phyloP scores from a whole-genome alignment of 1,139 yeast species.

The Diutina pseudorugosa region DNA sequence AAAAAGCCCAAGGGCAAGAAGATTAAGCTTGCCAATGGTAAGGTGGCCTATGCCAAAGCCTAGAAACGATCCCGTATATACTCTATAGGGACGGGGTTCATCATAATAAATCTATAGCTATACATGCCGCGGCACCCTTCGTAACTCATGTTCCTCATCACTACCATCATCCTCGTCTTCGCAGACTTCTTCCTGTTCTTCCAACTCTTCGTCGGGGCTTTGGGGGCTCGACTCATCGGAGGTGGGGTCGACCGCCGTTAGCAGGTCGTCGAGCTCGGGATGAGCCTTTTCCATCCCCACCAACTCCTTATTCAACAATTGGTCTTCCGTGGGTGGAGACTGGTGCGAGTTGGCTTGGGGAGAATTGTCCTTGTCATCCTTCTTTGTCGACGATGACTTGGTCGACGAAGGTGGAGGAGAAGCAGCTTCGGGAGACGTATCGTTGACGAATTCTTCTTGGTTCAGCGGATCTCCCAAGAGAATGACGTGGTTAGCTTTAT shows the following conservation, averaged over 20 bases:
- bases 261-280: not conserved
- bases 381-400: not conserved
- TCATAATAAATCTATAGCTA: not conserved
- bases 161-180: conserved; percentile 11
- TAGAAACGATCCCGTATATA: conserved; percentile 8
- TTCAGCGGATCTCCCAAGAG: conserved; percentile 25
- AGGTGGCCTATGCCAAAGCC: conserved; percentile 37
- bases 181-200: conserved; percentile 11
- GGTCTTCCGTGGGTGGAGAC: not conserved
- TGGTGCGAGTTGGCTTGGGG: not conserved
- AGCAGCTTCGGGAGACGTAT: conserved; percentile 6
- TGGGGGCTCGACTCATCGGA: not conserved
- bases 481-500: conserved; percentile 13
- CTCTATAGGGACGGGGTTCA: not conserved
- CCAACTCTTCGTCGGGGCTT: conserved; percentile 5
- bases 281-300: not conserved
- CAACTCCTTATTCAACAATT: not conserved
- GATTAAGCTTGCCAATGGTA: conserved; percentile 46
- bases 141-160: not conserved
- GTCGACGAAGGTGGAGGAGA: not conserved
- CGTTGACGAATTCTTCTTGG: conserved; percentile 22
- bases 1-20: conserved; percentile 30
- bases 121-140: not conserved
- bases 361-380: not conserved
- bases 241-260: not conserved